Evolutionary conservation across 108 stramenopile genomes (phyloP), one percentile per base, ranked within the genome.

Genomic region (Pseudonitzschia multistriata): DNA sequence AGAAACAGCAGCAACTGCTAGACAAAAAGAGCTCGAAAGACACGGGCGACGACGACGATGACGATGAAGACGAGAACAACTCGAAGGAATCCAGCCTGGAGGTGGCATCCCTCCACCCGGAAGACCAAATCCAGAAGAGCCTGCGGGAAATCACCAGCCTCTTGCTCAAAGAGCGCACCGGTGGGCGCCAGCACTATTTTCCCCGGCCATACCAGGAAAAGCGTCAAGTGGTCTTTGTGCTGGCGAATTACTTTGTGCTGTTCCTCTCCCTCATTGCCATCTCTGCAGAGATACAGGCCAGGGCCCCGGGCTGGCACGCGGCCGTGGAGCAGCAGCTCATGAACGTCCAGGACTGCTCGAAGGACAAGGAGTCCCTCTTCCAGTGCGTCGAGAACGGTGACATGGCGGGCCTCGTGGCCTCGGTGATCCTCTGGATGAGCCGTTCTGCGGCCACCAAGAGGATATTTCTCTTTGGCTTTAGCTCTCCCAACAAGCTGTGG

Each of bases 381-480:
- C 74, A 89, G 67, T 93, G 92, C 47, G 75, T 93, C 11, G 85
- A 84, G 4, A 79, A 83, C 47, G 92, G 92, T 21, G 86, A 93
- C 64, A 83, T 93, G 54, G 80, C 88, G 15, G 92, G 92, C 15
- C 74, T 93, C 68, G 81, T 90, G 24, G 92, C 92, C 2, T 84
- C 87, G 11, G 84, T 90, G 19, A 50, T 90, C 7, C 53, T 93
- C 15, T 93, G 89, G 89, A 66, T 88, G 5, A 87, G 84, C 33
- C 82, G 85, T 33, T 84, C 83, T 8, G 89, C 85, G 14, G 81
- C 84, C 1, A 89, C 92, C 50, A 87, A 85, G 57, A 68, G 88
- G 27, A 78, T 95, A 57, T 90, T 95, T 71, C 70, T 95, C 53
- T 89, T 95, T 78, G 93, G 93, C 27, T 95, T 92, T 79, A 85